phyloP scores from a whole-genome alignment of 129 eudicot genomes.

The Erigeron canadensis region DNA sequence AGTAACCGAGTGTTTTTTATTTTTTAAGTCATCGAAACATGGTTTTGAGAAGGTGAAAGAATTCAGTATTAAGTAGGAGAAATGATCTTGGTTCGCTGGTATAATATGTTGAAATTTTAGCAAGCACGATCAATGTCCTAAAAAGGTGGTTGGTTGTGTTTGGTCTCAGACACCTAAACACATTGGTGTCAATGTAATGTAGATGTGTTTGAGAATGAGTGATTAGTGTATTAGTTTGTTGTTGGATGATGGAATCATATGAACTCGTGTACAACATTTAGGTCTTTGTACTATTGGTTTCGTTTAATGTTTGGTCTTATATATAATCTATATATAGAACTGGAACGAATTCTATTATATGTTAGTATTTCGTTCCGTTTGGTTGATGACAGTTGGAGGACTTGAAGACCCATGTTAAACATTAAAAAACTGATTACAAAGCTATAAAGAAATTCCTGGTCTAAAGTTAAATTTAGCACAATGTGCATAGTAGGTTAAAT shows the following conservation, averaged over 20 bases:
- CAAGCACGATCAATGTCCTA: neutral
- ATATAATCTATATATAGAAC: neutral
- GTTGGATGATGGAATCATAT: neutral
- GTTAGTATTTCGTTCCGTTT: neutral
- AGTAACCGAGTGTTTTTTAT: constrained; percentile 1
- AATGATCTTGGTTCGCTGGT: neutral
- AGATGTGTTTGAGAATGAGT: constrained; percentile 15
- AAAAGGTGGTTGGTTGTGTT: neutral
- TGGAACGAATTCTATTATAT: neutral
- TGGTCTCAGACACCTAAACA: neutral
- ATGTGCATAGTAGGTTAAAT: no score
- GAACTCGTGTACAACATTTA: neutral
- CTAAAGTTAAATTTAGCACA: no score
- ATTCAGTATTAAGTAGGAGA: neutral
- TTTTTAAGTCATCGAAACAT: constrained; percentile 2
- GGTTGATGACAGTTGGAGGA: neutral
- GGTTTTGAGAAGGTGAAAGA: constrained; percentile 12
- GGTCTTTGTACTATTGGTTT: neutral
- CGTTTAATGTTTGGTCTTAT: neutral
- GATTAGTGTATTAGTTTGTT: constrained; percentile 13
- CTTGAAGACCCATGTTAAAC: neutral
- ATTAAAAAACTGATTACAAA: no score
- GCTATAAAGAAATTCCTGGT: no score
- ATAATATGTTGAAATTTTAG: neutral
- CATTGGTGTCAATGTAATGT: constrained; percentile 21